Percentiles rank a stretch among this genome's conserved stretches.
Evolutionary conservation across 2,329 filamentous ascomycete genomes (phyloP).

Genomic region (Orbilia javanica): DNA sequence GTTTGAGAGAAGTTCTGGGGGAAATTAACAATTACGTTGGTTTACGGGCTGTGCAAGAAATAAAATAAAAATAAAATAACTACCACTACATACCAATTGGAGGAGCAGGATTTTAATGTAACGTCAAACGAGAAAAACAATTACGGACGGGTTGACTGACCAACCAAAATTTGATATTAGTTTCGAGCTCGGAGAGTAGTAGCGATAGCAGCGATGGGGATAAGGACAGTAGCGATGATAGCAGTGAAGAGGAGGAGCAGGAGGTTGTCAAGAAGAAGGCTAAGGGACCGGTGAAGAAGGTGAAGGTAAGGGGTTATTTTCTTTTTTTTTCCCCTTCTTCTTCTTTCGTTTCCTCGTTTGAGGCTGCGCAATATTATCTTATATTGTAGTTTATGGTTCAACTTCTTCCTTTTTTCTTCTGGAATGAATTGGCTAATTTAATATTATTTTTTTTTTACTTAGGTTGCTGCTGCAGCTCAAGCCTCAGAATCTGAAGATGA

Average conservation of each 20-base stretch:
- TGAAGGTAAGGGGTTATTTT: conserved; percentile 37
- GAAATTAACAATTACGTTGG: conserved; percentile 56
- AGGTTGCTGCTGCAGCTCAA: conserved; percentile 16
- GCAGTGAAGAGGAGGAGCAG: conserved; percentile 30
- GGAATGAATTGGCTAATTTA: conserved; percentile 18
- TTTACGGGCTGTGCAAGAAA: conserved; percentile 42
- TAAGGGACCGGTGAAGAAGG: conserved; percentile 27
- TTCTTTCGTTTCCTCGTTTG: no score
- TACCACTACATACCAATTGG: neutral
- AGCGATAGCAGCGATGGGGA: conserved; percentile 28
- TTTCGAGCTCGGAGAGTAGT: conserved; percentile 55
- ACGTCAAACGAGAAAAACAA: conserved; percentile 7
- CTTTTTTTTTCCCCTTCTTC: no score
- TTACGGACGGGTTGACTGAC: no score
- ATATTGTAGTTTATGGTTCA: no score
- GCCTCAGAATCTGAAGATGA: conserved; percentile 19
- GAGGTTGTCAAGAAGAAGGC: conserved; percentile 3
- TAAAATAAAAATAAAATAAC: neutral
- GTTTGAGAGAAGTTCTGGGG: neutral
- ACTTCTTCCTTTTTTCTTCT: neutral
- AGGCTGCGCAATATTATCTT: neutral
- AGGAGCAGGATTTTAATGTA: no score
- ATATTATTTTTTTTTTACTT: neutral
- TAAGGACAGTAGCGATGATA: conserved; percentile 49
- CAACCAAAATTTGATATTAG: conserved; percentile 16